phyloP scores from a whole-genome alignment of 805 yeast species.

The Yarrowia porcina region DNA sequence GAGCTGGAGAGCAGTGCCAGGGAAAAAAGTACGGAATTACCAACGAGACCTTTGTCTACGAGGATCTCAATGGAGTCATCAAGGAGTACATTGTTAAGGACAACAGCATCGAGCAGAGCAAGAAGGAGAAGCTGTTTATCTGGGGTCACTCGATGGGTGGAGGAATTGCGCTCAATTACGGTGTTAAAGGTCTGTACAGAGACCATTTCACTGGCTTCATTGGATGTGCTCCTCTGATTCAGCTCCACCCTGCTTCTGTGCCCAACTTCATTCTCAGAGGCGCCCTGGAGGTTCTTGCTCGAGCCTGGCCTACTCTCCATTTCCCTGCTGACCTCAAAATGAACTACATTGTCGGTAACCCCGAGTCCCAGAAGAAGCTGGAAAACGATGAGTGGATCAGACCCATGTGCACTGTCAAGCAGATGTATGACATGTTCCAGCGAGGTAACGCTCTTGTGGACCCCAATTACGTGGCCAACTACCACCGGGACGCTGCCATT shows the following conservation, averaged over 20 bases:
- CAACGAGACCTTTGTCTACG: conserved; percentile 36
- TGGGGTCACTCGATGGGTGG: conserved; percentile 45
- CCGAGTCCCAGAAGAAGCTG: conserved; percentile 30
- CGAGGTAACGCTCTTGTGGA: conserved; percentile 39
- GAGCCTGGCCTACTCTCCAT: conserved; percentile 34
- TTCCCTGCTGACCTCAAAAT: conserved; percentile 32
- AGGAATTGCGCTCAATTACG: conserved; percentile 40
- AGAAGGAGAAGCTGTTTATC: conserved; percentile 32
- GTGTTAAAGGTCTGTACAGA: conserved; percentile 37
- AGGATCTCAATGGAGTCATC: conserved; percentile 39
- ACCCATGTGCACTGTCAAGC: conserved; percentile 35
- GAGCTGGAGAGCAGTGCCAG: conserved; percentile 40
- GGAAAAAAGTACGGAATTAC: conserved; percentile 37
- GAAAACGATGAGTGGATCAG: conserved; percentile 35
- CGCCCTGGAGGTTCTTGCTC: conserved; percentile 34
- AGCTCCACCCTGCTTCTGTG: conserved; percentile 31
- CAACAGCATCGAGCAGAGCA: conserved; percentile 2
- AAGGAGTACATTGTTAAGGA: conserved; percentile 24
- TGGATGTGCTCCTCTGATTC: conserved; percentile 39
- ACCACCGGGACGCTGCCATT: neutral
- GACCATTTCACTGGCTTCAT: conserved; percentile 38
- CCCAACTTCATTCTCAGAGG: conserved; percentile 33
- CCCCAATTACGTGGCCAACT: conserved; percentile 31
- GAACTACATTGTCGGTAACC: conserved; percentile 35
- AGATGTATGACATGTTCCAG: conserved; percentile 38